A percentile compares a stretch with the other conserved stretches of the same genome.
Evolutionary conservation across 306 rosid species (phyloP).

Genomic region (Fragaria ananassa): DNA sequence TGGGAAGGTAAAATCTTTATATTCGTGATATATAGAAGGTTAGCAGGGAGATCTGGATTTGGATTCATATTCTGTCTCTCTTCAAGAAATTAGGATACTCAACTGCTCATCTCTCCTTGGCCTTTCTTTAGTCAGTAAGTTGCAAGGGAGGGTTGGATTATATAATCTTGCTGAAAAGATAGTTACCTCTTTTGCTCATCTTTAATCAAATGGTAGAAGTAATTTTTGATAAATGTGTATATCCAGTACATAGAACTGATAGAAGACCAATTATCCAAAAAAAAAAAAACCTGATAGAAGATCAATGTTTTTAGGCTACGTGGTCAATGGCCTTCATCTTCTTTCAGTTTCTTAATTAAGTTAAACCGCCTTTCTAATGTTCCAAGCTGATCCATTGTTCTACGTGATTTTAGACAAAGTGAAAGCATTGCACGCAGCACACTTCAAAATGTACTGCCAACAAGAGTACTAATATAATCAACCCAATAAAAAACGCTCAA

Average conservation of each 20-base stretch:
- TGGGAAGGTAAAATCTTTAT: background rate
- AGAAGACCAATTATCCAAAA: background rate
- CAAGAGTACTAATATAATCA: background rate
- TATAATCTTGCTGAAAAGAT: background rate
- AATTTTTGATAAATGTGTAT: background rate
- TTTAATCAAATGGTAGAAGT: background rate
- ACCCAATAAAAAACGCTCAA: background rate
- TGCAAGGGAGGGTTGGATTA: background rate
- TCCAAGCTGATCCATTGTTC: background rate
- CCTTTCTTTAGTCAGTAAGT: background rate
- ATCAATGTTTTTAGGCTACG: background rate
- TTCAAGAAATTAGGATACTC: background rate
- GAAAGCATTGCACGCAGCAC: background rate
- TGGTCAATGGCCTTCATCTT: background rate
- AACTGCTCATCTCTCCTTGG: background rate
- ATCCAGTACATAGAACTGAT: background rate
- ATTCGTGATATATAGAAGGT: background rate
- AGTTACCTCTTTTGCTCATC: background rate
- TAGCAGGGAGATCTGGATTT: background rate
- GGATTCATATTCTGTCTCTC: background rate
- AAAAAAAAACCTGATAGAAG: background rate
- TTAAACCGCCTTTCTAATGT: background rate
- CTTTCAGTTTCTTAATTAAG: background rate
- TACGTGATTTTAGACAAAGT: background rate
- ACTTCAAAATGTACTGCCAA: background rate